phyloP scores from a whole-genome alignment of 1,284 basidiomycete species.

The Calocybe gambosa region DNA sequence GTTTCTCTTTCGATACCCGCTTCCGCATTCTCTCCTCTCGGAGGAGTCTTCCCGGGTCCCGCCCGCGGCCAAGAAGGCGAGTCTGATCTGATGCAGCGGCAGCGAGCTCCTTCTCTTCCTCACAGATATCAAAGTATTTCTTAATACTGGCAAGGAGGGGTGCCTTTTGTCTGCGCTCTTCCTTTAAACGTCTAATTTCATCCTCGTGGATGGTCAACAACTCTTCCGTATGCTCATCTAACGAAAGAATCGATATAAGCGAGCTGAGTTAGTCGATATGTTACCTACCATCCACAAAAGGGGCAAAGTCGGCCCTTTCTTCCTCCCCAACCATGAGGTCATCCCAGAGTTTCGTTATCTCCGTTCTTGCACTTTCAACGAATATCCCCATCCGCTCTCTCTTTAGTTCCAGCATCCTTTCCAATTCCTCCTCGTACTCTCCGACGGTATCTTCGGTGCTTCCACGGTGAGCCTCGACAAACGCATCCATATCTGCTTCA shows the following conservation, averaged over 20 bases:
- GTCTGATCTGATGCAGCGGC: slow-evolving; percentile 75
- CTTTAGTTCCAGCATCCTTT: slow-evolving; percentile 86
- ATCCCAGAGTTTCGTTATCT: slow-evolving; percentile 83
- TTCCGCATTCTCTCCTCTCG: slow-evolving; percentile 98
- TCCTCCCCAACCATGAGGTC: slow-evolving; percentile 81
- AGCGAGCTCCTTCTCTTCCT: slow-evolving; percentile 85
- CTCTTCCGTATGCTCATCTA: slow-evolving; percentile 88
- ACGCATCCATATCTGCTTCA: slow-evolving; percentile 72
- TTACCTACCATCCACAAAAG: slow-evolving; percentile 71
- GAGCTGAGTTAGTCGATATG: not conserved
- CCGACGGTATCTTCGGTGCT: slow-evolving; percentile 67
- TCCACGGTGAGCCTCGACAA: slow-evolving; percentile 75
- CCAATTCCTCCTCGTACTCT: slow-evolving; percentile 86
- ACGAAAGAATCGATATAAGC: slow-evolving; percentile 13
- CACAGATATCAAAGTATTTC: slow-evolving; percentile 89
- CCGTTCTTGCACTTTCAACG: slow-evolving; percentile 74
- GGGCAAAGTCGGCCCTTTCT: slow-evolving; percentile 76
- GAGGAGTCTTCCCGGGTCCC: slow-evolving; percentile 74
- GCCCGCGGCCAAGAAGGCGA: slow-evolving; percentile 72
- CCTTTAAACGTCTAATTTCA: slow-evolving; percentile 76
- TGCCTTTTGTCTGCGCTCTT: slow-evolving; percentile 74
- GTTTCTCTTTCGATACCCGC: slow-evolving; percentile 91
- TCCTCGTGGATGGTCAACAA: slow-evolving; percentile 84
- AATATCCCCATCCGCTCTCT: slow-evolving; percentile 85
- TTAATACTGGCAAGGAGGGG: slow-evolving; percentile 73